These are phyloP conservation scores for Amanita polypyramis DNA, from an alignment of 768 basidiomycete species.

Conservation along the genomic window DNA sequence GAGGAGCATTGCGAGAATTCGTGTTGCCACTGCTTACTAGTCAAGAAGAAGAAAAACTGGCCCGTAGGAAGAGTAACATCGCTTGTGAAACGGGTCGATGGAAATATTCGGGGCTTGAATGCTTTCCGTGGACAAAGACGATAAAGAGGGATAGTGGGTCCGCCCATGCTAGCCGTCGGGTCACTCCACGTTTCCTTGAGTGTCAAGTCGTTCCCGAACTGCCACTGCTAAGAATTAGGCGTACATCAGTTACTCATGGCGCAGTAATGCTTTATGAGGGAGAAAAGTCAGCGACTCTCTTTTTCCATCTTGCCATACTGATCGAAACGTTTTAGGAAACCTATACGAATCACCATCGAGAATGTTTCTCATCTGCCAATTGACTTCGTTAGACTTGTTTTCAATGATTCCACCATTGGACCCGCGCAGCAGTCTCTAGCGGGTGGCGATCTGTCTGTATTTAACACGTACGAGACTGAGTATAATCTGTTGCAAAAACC, in stretches of 20 bases:
- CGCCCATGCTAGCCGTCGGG: conserved; percentile 12
- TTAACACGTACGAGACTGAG: conserved; percentile 87
- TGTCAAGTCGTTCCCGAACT: conserved; percentile 81
- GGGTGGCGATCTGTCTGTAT: conserved; percentile 73
- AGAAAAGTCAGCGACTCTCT: conserved; percentile 53
- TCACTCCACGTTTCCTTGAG: conserved; percentile 48
- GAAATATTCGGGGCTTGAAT: conserved; percentile 69
- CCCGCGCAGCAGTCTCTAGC: conserved; percentile 67
- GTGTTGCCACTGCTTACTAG: conserved; percentile 63
- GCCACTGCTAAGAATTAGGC: conserved; percentile 76
- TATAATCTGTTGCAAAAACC: conserved; percentile 67
- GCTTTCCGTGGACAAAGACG: conserved; percentile 48
- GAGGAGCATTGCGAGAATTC: conserved; percentile 63
- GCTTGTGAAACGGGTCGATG: conserved; percentile 58
- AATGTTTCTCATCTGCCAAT: conserved; percentile 78
- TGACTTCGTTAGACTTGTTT: conserved; percentile 77
- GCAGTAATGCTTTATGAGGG: conserved; percentile 94
- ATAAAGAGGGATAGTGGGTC: conserved; percentile 27
- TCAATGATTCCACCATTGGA: conserved; percentile 83
- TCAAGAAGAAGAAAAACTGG: conserved; percentile 55
- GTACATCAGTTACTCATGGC: conserved; percentile 86
- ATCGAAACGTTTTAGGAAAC: conserved; percentile 42
- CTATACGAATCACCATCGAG: conserved; percentile 78
- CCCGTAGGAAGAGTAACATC: conserved; percentile 46
- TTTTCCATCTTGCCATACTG: neutral